Base-by-base conservation (phyloP, 495 filamentous ascomycete genomes). In the Pseudoneurospora amorphoporcata region DNA sequence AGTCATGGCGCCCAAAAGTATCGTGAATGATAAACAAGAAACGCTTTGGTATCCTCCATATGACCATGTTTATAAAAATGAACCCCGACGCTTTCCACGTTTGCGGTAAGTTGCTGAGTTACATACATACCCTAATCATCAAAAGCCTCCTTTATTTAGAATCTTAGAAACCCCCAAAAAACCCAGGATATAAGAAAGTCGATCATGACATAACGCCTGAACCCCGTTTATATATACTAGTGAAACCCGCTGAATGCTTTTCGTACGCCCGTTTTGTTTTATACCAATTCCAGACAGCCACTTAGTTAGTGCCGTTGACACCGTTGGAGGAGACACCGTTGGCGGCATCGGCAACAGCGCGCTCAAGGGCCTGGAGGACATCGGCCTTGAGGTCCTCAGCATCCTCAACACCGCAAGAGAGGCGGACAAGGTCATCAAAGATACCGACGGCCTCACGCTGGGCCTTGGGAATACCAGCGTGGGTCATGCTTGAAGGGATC, bases 361-460 rank as follows among this genome's bases (percentile, higher is more conserved):
- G 87, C 81, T 94, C 92, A 58, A 98, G 78, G 29, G 95, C 95
- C 81, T 93, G 89, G 71, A 94, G 78, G n/a, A 96, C 88, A 86
- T 99, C 95, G 32, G 82, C 86, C 77, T 86, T 88, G 74, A 99
- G 83, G 83, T 99, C 95, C 77, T 91, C 90, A 1, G 86, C 89
- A 81, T 99, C 95, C 83, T 99, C 95, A 73, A 99, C 88, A 70
- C 95, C 95, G 79, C 93, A 97, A 85, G 93, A 97, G 68, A 99
- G 84, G 70, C 95, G 88, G 43, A 99, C 91, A n/a, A 99, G 87
- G 82, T 99, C 95, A 79, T 99, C 95, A 78, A 88, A 98, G n/a
- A 99, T 94, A 43, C 95, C 95, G 2, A 93, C 94, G 23, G 88
- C 91, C 85, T 99, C 95, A 68, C 95, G 88, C 83, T 95, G 88